Evolutionary conservation across 345 rosid species (phyloP), one percentile per base, ranked within the genome.

Genomic region (Gossypium anomalum): DNA sequence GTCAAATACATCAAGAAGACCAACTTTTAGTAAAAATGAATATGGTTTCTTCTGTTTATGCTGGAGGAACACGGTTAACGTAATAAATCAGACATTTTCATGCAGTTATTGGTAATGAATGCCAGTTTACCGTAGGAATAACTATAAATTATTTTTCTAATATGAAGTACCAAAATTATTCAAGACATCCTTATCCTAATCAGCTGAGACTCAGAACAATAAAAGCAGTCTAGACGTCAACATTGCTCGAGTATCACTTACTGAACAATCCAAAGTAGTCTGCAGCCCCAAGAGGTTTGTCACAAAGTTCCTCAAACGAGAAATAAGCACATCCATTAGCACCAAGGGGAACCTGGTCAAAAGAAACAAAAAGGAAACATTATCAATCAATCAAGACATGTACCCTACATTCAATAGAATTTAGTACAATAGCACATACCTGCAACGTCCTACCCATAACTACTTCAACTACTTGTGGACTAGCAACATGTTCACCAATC

Each of bases 191-290:
- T 34, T 53, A 29, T 44, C 25, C 68, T 19, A 79, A 29, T 13
- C 16, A 58, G 14, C 20, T 72, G 57, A 52, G 55, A 61, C 9
- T 70, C 15, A 1, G 43, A 68, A 25, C 20, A 25, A 49, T 43
- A 68, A 48, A 66, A 43, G n/a, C 5, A 52, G 25, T 34, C 2
- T 29, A 70, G 47, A 29, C 9, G 2, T 53, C 45, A 29, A 69
- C 45, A 17, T 52, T 70, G 22, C 48, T 43, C 38, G 12, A 67
- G 12, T 57, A 81, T 76, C 64, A 85, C 99, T 88, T 85, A 95
- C 99, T 95, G 85, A 81, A 95, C 74, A 95, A 83, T 76, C 99
- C 99, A 63, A 95, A 89, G 81, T 95, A 95, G 79, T 95, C 99
- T 2, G 99, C 98, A 79, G 99, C 94, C 78, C 99, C 98, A 49